These are phyloP conservation scores for Lotmaria passim DNA, from an alignment of 208 protist species.

Conservation along the genomic window DNA sequence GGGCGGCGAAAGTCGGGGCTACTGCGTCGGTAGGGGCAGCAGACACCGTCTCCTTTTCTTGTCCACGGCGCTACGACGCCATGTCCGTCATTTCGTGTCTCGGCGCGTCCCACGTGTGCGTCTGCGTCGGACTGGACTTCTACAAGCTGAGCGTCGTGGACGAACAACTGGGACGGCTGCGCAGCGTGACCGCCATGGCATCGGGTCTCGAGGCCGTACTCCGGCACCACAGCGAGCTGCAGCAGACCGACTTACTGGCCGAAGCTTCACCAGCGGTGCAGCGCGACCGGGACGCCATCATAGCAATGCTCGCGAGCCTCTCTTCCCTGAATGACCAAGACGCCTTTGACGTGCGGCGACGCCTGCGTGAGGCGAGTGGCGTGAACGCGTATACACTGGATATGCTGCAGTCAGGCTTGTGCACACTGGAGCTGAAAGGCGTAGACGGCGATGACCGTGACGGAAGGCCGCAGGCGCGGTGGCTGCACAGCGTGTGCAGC, in stretches of 20 bases:
- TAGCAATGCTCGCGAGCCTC: constrained; percentile 52
- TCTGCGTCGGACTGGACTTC: constrained; percentile 74
- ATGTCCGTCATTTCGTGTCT: constrained; percentile 22
- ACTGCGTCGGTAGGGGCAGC: neutral
- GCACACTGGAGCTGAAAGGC: constrained; percentile 64
- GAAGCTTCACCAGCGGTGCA: constrained; percentile 40
- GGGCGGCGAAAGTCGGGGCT: neutral
- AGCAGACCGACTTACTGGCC: constrained; percentile 1
- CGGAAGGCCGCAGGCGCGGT: constrained; percentile 38
- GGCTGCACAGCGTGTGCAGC: constrained; percentile 63
- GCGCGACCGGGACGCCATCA: constrained; percentile 49
- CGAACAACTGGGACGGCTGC: constrained; percentile 22
- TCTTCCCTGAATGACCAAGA: constrained; percentile 44
- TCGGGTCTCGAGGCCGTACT: constrained; percentile 31
- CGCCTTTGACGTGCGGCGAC: constrained; percentile 63
- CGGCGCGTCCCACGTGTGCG: constrained; percentile 61
- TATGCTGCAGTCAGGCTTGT: constrained; percentile 59
- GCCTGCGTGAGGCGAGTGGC: constrained; percentile 57
- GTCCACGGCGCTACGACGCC: constrained; percentile 29
- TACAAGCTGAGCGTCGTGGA: constrained; percentile 76
- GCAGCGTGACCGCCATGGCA: constrained; percentile 21
- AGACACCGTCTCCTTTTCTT: neutral
- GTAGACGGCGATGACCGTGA: neutral
- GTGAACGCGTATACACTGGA: constrained; percentile 70
- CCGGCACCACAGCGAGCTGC: constrained; percentile 20